Evolutionary conservation across 352 stramenopile genomes (phyloP), one percentile per base, ranked within the genome.

Genomic region (Phytophthora boehmeriae): DNA sequence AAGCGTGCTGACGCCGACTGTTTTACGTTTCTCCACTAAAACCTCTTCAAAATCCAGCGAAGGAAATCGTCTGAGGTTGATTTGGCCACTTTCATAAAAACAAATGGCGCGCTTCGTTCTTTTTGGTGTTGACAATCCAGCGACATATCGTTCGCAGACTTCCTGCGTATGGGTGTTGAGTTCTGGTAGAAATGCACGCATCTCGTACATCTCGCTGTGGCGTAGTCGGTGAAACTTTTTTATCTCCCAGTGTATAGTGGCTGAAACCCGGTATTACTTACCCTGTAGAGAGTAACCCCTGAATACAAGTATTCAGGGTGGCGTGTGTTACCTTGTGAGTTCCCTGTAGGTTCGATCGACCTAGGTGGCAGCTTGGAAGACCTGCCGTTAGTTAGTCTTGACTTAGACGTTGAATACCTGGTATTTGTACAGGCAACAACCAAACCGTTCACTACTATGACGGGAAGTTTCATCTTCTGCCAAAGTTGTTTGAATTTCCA

Each of bases 11-110:
- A 60, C 22, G 3, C 42, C 22, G 3, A 60, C 43, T 1, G 16
- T 47, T 23, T 52, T 60, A 19, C 53, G 1, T 32, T 60, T 60
- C 30, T 60, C 28, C 1, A 47, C 14, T 2, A 53, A 20, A 19
- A 60, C 52, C 3, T 11, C 34, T n/a, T 60, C 43, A 45, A 53
- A 47, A 11, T 53, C 41, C 8, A 2, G 16, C 4, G 20, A 0
- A 4, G 53, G 38, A n/a, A 60, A 60, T 16, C 20, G 30, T 13
- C 28, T 9, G 1, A 60, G n/a, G 3, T 53, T 23, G 25, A 60
- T 60, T 2, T 53, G 32, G 4, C 22, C 41, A 34, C 5, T 39
- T 23, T 35, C 8, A 19, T 52, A 27, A 16, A 53, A 53, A 25
- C 41, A 53, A 2, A n/a, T 20, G 30, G 5, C 27, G n/a, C 8